Evolutionary conservation across 2,329 filamentous ascomycete species (phyloP), one percentile per base, ranked within the genome.

Genomic region (Arachnomyces sp.): DNA sequence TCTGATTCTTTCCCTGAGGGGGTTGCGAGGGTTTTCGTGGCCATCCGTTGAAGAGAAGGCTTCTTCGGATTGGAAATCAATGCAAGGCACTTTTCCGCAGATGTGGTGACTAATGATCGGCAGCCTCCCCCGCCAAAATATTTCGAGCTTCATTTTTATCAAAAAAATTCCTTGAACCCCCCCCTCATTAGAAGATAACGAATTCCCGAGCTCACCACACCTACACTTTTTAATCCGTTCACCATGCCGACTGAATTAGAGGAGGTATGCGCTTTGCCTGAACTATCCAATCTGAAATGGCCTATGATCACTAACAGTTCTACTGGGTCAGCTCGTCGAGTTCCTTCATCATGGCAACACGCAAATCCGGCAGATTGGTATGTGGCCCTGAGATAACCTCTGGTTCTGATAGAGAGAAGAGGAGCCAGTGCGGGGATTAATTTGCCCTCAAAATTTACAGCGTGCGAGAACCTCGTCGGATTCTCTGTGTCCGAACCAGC

Each of bases 311-410:
- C n/a, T n/a, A n/a, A n/a, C n/a, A n/a, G n/a, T n/a, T n/a, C n/a
- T n/a, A n/a, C n/a, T n/a, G n/a, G n/a, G n/a, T 18, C 16, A 94
- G 86, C 79, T 94, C 39, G 87, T 95, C 46, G 87, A 88, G 60
- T 95, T 96, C 65, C 84, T 96, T 44, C 83, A 85, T 63, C 83
- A 94, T 66, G 85, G 85, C 44, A 94, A 93, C 60, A 86, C 87
- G 31, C 84, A 94, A 60, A 87, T 96, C 49, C 80, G 92, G 52
- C 80, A 86, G 60, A 74, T 90, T 50, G 81, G 81, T 84, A 67
- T 53, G 64, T 48, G 38, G 40, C 39, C 40, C 18, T 36, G n/a
- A 33, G 6, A 20, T 36, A 39, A 36, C 17, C 39, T 42, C 12
- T 32, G 36, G 34, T 41, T 12, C 34, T 25, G 36, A n/a, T 5